phyloP scores from a whole-genome alignment of 2,329 filamentous ascomycete species.

The Fusarium sp. region DNA sequence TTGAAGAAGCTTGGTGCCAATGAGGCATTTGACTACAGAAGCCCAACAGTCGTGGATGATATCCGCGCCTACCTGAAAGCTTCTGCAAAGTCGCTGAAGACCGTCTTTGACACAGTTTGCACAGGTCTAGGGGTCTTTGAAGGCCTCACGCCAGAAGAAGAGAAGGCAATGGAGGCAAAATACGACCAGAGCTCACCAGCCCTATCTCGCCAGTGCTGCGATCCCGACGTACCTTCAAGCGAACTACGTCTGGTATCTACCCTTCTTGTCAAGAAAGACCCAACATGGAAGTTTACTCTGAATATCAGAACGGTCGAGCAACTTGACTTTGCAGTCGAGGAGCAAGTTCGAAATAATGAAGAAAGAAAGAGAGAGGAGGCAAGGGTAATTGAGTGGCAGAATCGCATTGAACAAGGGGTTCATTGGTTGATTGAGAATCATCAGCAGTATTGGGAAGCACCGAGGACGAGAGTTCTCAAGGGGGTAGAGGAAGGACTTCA shows the following conservation, averaged over 20 bases:
- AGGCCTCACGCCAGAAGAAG: not conserved
- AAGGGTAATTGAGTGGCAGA: not conserved
- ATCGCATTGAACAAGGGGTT: not conserved
- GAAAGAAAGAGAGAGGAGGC: not conserved
- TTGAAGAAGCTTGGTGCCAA: constrained; percentile 1
- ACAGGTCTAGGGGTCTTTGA: constrained; percentile 10
- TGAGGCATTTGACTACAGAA: constrained; percentile 6
- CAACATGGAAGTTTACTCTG: not conserved
- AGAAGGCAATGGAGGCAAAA: not conserved
- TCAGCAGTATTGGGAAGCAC: not conserved
- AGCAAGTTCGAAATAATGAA: not conserved
- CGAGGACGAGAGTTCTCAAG: not conserved
- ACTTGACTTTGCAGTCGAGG: not conserved
- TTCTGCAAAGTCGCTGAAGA: not conserved
- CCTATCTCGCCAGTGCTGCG: constrained; percentile 7
- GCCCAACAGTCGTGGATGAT: not conserved
- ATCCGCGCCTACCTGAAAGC: not conserved
- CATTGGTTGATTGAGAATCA: constrained; percentile 9
- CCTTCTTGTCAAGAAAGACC: constrained; percentile 2
- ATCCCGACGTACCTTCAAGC: not conserved
- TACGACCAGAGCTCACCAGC: constrained; percentile 5
- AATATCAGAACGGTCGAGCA: not conserved
- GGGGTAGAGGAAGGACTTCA: constrained; percentile 14
- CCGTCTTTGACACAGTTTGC: constrained; percentile 3
- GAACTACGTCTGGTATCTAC: not conserved